These are phyloP conservation scores for Apiospora arundinis DNA, from an alignment of 2,329 filamentous ascomycete genomes.

Conservation along the genomic window DNA sequence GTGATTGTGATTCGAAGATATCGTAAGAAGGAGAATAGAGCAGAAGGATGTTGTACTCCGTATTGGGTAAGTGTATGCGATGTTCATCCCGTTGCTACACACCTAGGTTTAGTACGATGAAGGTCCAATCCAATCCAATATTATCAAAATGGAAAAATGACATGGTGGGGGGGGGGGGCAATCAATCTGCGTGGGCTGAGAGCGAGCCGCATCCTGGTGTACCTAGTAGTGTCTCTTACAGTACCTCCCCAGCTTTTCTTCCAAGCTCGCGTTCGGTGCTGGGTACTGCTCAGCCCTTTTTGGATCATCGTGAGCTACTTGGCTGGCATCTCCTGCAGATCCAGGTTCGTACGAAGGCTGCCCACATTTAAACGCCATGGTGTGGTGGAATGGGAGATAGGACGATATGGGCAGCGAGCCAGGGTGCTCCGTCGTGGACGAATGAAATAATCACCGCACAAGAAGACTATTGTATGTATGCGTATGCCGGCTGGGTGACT, in stretches of 20 bases:
- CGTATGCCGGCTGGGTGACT: background rate
- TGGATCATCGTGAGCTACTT: background rate
- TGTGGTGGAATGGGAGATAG: background rate
- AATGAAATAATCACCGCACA: slow-evolving; percentile 5
- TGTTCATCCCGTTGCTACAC: background rate
- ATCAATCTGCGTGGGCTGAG: slow-evolving; percentile 6
- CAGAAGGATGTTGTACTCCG: background rate
- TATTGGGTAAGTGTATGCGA: slow-evolving; percentile 6
- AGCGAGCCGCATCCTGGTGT: slow-evolving; percentile 7
- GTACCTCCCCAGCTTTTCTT: background rate
- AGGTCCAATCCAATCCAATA: background rate
- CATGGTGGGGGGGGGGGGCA: too few species aligned
- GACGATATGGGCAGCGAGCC: background rate
- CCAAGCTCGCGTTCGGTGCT: background rate
- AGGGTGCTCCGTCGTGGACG: background rate
- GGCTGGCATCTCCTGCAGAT: slow-evolving; percentile 4
- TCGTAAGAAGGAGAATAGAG: background rate
- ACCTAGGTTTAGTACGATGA: background rate
- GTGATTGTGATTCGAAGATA: slow-evolving; percentile 3
- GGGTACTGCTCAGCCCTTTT: background rate
- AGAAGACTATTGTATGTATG: slow-evolving; percentile 7
- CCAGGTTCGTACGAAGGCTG: background rate
- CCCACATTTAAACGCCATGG: background rate
- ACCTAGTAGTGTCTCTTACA: background rate
- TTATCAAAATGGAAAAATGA: background rate